phyloP scores from a whole-genome alignment of 2,329 filamentous ascomycete genomes.

The Ciborinia camelliae region DNA sequence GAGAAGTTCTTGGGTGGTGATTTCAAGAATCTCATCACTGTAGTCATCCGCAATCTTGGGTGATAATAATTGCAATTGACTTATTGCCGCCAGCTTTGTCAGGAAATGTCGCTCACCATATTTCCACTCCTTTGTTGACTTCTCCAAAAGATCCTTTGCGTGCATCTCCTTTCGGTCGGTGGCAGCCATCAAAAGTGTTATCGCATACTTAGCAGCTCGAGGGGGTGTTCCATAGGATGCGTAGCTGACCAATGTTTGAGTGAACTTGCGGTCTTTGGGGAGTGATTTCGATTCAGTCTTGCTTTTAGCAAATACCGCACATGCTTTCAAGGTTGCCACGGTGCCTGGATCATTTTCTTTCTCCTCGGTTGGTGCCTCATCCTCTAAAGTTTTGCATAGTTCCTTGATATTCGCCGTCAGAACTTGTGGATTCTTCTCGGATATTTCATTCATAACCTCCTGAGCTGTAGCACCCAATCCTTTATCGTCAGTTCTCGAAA shows the following conservation, averaged over 20 bases:
- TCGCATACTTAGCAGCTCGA: constrained; percentile 86
- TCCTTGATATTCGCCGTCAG: constrained; percentile 92
- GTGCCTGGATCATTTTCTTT: constrained; percentile 67
- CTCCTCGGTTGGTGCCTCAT: constrained; percentile 69
- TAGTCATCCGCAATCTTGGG: constrained; percentile 69
- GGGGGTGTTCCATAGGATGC: constrained; percentile 78
- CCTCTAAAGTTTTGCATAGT: constrained; percentile 79
- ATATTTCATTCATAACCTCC: constrained; percentile 88
- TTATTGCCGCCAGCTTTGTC: constrained; percentile 66
- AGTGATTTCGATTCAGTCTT: constrained; percentile 76
- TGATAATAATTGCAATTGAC: constrained; percentile 72
- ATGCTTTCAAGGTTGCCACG: constrained; percentile 92
- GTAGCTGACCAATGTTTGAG: constrained; percentile 76
- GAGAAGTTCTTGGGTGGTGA: constrained; percentile 72
- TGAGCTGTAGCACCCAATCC: constrained; percentile 77
- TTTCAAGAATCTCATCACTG: constrained; percentile 73
- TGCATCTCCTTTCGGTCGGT: constrained; percentile 78
- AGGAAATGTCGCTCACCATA: constrained; percentile 74
- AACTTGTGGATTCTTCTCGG: constrained; percentile 79
- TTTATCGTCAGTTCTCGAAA: constrained; percentile 78
- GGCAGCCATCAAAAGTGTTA: constrained; percentile 76
- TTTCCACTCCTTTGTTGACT: constrained; percentile 68
- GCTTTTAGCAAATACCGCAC: constrained; percentile 83
- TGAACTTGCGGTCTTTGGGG: constrained; percentile 74
- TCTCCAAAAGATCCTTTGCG: constrained; percentile 76